A percentile compares a stretch with the other conserved stretches of the same genome.
phyloP scores from a whole-genome alignment of 2,329 filamentous ascomycete genomes.

The Paecilomyces variotii region DNA sequence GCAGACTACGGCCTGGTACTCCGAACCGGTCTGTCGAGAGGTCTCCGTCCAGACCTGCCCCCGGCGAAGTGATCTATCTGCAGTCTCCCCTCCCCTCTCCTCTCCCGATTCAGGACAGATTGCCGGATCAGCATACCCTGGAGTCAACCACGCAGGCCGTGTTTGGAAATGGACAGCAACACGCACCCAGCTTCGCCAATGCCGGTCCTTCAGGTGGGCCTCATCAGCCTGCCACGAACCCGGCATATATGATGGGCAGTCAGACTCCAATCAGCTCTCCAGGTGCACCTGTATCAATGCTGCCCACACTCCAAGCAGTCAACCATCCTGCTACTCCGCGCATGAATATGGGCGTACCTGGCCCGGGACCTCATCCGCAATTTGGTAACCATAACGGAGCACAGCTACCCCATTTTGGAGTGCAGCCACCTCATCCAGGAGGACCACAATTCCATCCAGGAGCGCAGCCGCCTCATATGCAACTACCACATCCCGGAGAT shows the following conservation, averaged over 20 bases:
- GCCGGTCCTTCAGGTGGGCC: background rate
- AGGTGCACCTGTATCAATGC: background rate
- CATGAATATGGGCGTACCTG: background rate
- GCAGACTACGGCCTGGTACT: constrained; percentile 14
- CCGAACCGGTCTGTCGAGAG: constrained; percentile 1
- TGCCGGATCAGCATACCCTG: background rate
- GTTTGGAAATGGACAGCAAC: background rate
- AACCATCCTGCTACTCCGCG: background rate
- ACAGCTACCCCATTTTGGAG: background rate
- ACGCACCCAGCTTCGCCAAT: background rate
- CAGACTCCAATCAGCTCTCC: background rate
- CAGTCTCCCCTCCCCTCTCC: constrained; percentile 4
- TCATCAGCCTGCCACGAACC: background rate
- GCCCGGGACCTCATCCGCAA: background rate
- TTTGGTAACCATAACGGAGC: background rate
- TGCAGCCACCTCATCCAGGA: background rate
- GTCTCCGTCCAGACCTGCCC: constrained; percentile 5
- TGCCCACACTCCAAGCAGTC: background rate
- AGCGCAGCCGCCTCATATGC: background rate
- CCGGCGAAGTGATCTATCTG: constrained; percentile 11
- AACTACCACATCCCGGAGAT: background rate
- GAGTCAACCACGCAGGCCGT: background rate
- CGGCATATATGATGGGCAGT: background rate
- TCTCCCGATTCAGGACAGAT: background rate
- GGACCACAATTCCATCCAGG: background rate